Base-by-base conservation (phyloP, 306 rosid genomes). In the Cucumis hystrix region DNA sequence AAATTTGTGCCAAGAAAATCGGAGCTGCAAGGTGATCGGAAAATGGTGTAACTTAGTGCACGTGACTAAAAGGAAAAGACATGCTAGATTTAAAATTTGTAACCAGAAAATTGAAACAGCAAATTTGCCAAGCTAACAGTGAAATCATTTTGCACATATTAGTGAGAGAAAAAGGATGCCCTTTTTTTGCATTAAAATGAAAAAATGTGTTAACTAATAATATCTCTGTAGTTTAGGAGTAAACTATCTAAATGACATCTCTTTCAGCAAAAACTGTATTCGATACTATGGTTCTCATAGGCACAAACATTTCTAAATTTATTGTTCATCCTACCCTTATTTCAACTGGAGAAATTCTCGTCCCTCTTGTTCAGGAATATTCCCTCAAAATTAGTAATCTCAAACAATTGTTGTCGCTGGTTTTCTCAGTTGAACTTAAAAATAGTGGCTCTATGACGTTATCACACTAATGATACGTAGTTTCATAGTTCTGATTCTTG, bases 1-100 rank as follows among this genome's bases (percentile, higher is more conserved):
- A 92, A 96, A 71, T 96, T 96, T 78, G 97, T 92, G 68, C 98
- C 98, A 61, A 96, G 97, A 86, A 96, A 96, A 80, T 96, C 98
- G 68, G 98, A 96, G 91, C 99, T 96, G 96, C 81, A 69, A 80
- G 18, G 23, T 13, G 23, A 30, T 30, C 41, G 30, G 47, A 55
- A 47, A 10, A 54, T 51, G 61, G 59, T 14, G 30, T 30, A 73
- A 73, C 21, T 16, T 73, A 16, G 77, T 69, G 76, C 41, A 71
- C 17, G 59, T 72, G 28, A 23, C 3, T 21, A 47, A 21, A 43
- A 47, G 40, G 33, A 71, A 70, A 70, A 23, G 45, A 72, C 23
- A 15, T 14, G 45, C 75, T 45, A 28, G 23, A 15, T 7, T 21
- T 51, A 51, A 28, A 72, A 28, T 7, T 23, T 28, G 59, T 51